These are phyloP conservation scores for Chaetomiaceae sp. DNA, from an alignment of 2,329 filamentous ascomycete genomes.

Conservation along the genomic window DNA sequence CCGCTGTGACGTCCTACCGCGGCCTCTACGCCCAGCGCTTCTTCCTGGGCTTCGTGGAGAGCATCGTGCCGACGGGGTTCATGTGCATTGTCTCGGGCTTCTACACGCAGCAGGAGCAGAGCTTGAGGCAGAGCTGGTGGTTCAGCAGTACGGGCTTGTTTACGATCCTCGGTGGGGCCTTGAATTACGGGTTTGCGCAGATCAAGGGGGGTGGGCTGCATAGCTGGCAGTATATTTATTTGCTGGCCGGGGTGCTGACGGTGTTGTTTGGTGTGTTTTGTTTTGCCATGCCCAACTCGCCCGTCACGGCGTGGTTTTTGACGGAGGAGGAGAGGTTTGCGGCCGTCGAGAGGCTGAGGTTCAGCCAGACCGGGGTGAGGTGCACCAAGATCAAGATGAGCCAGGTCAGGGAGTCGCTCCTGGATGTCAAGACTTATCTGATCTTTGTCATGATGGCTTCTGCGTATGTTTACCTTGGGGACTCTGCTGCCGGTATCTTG, in stretches of 20 bases:
- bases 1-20: constrained; percentile 57
- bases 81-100: constrained; percentile 59
- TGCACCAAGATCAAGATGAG: constrained; percentile 55
- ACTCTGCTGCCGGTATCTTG: too few species aligned
- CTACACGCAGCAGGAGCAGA: constrained; percentile 63
- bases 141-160: constrained; percentile 57
- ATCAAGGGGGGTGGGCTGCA: constrained; percentile 50
- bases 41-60: constrained; percentile 60
- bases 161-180: constrained; percentile 57
- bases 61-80: constrained; percentile 61
- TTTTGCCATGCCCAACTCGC: constrained; percentile 58
- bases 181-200: constrained; percentile 67
- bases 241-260: constrained; percentile 60
- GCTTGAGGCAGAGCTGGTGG: constrained; percentile 63
- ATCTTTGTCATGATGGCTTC: constrained; percentile 65
- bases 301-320: constrained; percentile 66
- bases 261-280: constrained; percentile 62
- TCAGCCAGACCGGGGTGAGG: constrained; percentile 59
- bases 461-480: constrained; percentile 42
- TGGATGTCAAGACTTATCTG: constrained; percentile 61
- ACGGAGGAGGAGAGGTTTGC: constrained; percentile 57
- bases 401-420: constrained; percentile 55
- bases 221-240: constrained; percentile 68
- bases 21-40: constrained; percentile 65
- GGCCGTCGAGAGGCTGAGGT: constrained; percentile 59